Conservation (phyloP, 192 early-diverging fungal species). For the Umbelopsis ramanniana region DNA sequence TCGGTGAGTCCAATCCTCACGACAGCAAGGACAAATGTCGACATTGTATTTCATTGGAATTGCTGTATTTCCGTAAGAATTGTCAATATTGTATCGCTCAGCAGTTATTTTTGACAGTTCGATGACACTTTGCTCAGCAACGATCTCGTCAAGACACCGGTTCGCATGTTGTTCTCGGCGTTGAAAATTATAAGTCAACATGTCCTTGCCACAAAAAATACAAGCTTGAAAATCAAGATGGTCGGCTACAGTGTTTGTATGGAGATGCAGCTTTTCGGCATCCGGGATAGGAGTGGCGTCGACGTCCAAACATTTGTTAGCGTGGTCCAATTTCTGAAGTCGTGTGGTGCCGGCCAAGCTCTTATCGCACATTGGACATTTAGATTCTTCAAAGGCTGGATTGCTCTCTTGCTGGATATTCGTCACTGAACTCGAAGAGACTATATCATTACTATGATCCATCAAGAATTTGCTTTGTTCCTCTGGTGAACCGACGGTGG, state of each 20-base stretch:
- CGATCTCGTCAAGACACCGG: slow-evolving; percentile 27
- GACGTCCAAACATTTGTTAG: neutral
- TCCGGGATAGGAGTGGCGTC: neutral
- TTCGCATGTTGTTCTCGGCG: slow-evolving; percentile 21
- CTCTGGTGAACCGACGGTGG: too few species aligned
- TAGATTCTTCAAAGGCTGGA: neutral
- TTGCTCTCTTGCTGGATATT: neutral
- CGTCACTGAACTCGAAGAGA: neutral
- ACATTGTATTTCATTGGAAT: neutral
- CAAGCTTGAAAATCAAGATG: neutral
- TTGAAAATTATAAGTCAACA: neutral
- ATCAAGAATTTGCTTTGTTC: neutral
- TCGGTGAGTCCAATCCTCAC: neutral
- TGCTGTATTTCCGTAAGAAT: neutral
- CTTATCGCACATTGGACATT: neutral
- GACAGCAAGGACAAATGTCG: neutral
- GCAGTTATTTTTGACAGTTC: slow-evolving; percentile 3
- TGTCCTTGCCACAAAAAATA: slow-evolving; percentile 19
- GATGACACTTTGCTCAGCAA: neutral
- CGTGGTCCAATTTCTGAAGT: neutral
- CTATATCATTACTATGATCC: neutral
- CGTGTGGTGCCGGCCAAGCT: neutral
- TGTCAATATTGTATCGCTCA: neutral
- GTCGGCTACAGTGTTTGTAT: neutral
- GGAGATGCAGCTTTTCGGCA: neutral